Evolutionary conservation across 441 rosid genomes (phyloP), one percentile per base, ranked within the genome.

Genomic region (Adansonia rubrostipa): DNA sequence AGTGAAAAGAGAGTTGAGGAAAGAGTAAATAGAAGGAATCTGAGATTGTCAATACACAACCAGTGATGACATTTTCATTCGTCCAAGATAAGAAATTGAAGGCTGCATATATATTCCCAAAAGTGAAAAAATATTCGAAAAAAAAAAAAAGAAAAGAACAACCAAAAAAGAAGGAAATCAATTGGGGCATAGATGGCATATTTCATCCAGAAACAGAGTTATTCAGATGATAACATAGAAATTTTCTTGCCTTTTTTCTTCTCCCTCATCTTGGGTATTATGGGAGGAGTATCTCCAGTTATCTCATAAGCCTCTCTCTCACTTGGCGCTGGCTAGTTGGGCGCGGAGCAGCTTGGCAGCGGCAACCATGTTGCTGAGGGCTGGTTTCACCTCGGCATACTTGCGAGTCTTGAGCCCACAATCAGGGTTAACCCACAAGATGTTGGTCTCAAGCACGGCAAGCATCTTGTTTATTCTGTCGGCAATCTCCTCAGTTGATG

Each of bases 351-450:
- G 87, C 90, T 96, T 94, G 70, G 97, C 96, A 0, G 99, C 98
- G 1, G 90, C 93, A 80, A 94, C 99, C 99, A 94, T 92, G 92
- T 90, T 88, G 75, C 76, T 74, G 74, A 96, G 93, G 56, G 99
- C 98, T 3, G 98, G 99, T 82, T 91, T 93, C 75, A 95, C 99
- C 85, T 95, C 99, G 0, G 87, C 3, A 82, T 95, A 94, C 88
- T 92, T 96, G 74, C 97, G 94, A 54, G 98, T 96, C 90, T 94
- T 96, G 76, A 96, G 90, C 51, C 99, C 98, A 68, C 98, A 95
- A 86, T 95, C 98, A 7, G 99, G 99, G 90, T 95, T 95, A n/a
- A 95, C 99, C 99, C 99, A 94, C 86, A 96, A 78, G 87, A 96
- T 85, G 92, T 94, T 92, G 77, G 84, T 88, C 83, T 95, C 98